Conservation (phyloP, 768 basidiomycete species). For the Trametes cingulata region DNA sequence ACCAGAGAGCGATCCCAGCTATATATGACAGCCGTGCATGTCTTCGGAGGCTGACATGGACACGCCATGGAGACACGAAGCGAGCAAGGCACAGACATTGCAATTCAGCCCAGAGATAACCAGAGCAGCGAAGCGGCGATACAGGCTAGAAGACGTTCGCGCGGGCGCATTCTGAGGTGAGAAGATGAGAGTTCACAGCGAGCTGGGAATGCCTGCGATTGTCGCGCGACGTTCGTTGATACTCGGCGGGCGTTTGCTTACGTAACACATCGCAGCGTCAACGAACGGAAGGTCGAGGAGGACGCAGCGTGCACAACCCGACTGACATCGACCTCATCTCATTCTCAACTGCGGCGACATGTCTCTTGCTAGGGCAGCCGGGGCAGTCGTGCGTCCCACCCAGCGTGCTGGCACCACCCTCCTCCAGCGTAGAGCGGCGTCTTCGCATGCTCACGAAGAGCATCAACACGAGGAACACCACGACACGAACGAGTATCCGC, state of each 20-base stretch:
- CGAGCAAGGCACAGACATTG: slow-evolving; percentile 2
- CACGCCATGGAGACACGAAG: neutral
- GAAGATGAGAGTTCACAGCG: neutral
- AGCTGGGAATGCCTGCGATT: neutral
- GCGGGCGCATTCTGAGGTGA: neutral
- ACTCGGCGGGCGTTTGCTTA: slow-evolving; percentile 4
- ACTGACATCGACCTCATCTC: slow-evolving; percentile 2
- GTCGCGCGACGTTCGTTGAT: neutral
- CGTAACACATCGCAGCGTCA: slow-evolving; percentile 4
- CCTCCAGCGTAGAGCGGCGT: slow-evolving; percentile 44
- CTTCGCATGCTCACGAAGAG: slow-evolving; percentile 39
- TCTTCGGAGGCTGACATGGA: neutral
- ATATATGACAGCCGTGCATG: slow-evolving; percentile 7
- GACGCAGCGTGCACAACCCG: too few species aligned
- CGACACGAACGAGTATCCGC: slow-evolving; percentile 47
- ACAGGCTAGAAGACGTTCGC: slow-evolving; percentile 4
- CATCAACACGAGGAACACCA: slow-evolving; percentile 42
- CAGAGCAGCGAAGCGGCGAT: neutral
- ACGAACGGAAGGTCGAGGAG: slow-evolving; percentile 1
- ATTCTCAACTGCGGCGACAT: slow-evolving; percentile 30
- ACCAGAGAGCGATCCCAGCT: neutral
- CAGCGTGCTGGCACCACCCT: slow-evolving; percentile 30
- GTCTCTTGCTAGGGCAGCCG: slow-evolving; percentile 44
- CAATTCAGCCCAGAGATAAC: neutral
- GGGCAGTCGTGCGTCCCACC: slow-evolving; percentile 36